Evolutionary conservation across 371 early-diverging fungal species (phyloP).

Genomic region (Mortierella sp.): DNA sequence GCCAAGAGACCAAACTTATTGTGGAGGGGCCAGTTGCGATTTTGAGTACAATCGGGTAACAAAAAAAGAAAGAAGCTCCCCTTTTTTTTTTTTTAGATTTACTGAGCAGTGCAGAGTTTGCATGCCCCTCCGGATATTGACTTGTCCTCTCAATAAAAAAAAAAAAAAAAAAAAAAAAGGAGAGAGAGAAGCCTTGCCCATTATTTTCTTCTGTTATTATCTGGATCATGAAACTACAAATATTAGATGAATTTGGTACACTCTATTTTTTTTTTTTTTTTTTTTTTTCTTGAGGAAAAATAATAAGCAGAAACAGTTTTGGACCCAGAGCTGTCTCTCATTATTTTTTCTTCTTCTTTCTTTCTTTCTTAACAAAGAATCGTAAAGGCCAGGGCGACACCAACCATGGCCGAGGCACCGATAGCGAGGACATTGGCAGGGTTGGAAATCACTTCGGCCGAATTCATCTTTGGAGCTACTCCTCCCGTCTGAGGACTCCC

Average conservation of each 20-base stretch:
- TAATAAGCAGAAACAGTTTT: neutral
- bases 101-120: too few relatives aligned
- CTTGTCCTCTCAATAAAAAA: too few relatives aligned
- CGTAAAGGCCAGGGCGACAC: constrained; percentile 26
- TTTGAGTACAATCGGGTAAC: too few relatives aligned
- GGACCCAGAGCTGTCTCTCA: neutral
- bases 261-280: too few relatives aligned
- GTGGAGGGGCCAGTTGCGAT: too few relatives aligned
- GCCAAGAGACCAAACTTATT: too few relatives aligned
- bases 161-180: neutral
- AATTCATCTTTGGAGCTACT: neutral
- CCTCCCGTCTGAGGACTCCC: neutral
- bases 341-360: neutral
- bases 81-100: too few relatives aligned
- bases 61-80: too few relatives aligned
- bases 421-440: neutral
- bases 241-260: too few relatives aligned
- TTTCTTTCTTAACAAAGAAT: constrained; percentile 14
- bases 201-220: too few relatives aligned
- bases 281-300: neutral
- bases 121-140: too few relatives aligned
- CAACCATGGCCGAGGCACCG: constrained; percentile 16
- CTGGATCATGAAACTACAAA: too few relatives aligned
- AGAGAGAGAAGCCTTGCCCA: neutral
- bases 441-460: constrained; percentile 13